Base-by-base conservation (phyloP, 345 rosid genomes). In the Acer saccharum region DNA sequence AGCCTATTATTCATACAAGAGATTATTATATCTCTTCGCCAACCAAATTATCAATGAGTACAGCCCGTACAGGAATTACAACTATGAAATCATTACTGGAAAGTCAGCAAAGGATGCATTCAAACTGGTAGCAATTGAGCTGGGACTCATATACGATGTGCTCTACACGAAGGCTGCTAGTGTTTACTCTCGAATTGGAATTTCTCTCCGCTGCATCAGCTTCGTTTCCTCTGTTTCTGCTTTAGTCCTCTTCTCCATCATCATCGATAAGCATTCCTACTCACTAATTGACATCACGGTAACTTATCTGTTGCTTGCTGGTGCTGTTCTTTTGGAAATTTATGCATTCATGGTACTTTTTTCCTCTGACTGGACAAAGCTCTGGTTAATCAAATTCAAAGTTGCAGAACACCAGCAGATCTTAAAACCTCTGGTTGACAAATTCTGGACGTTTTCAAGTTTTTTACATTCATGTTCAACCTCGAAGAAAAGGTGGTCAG, bases 91-190 rank as follows among this genome's bases (percentile, higher is more conserved):
- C 6, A 6, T n/a, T 0, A 2, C 0, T 1, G 25, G 62, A 11
- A 75, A 27, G 29, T 17, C 55, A 0, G 79, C 77, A 6, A 29
- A 21, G 10, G 55, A 82, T 1, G 84, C 81, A 43, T 82, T 82
- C 46, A 20, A 63, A 13, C 3, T 78, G 21, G 78, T 75, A 18
- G 73, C 72, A 39, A 27, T 32, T 46, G 84, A 78, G 77, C 76
- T 74, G 14, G 78, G 81, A 23, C 73, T 18, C 7, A 39, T 39
- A 62, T 23, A 23, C 25, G 25, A 23, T 23, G 25, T 23, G 25
- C 25, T 23, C 25, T 23, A 23, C 25, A 23, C 25, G 25, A 23
- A 23, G 25, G 25, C 25, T 23, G 25, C 25, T 23, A 23, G 0
- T 23, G 25, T 23, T 23, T 23, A 23, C 25, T 23, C 25, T 23